Evolutionary conservation across 495 filamentous ascomycete species (phyloP).

Genomic region (Chaetomium tenue): DNA sequence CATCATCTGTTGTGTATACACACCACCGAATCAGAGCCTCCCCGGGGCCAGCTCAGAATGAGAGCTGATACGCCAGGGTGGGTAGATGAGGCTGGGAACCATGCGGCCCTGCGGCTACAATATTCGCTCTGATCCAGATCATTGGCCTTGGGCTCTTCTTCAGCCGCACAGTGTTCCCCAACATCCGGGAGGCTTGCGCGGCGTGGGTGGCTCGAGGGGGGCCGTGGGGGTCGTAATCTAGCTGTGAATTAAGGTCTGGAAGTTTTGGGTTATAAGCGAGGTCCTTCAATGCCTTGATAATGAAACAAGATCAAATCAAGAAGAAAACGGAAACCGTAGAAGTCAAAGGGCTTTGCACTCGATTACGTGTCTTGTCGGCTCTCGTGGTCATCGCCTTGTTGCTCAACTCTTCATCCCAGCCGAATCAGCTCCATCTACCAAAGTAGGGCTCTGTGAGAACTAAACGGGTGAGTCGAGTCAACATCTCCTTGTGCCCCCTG

Average conservation of each 20-base stretch:
- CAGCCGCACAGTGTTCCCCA: slow-evolving; percentile 11
- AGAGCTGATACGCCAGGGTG: slow-evolving; percentile 1
- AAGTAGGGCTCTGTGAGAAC: neutral
- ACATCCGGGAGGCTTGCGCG: neutral
- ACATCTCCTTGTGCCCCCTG: neutral
- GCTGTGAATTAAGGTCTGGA: neutral
- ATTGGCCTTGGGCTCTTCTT: neutral
- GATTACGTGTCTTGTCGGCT: no score
- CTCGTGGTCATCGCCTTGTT: no score
- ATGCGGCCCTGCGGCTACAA: slow-evolving; percentile 7
- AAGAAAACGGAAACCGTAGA: no score
- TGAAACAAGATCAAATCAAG: no score
- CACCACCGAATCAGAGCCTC: slow-evolving; percentile 13
- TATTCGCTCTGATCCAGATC: neutral
- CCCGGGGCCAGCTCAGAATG: neutral
- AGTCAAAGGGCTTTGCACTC: no score
- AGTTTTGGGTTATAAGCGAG: neutral
- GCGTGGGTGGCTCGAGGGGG: neutral
- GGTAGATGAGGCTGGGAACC: neutral
- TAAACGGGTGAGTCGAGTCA: neutral
- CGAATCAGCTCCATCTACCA: no score
- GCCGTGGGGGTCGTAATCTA: neutral
- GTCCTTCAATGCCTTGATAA: neutral
- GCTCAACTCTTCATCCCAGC: no score
- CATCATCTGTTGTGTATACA: slow-evolving; percentile 9